Base-by-base conservation (phyloP, 2,329 filamentous ascomycete species). In the Pseudogymnoascus sp. region DNA sequence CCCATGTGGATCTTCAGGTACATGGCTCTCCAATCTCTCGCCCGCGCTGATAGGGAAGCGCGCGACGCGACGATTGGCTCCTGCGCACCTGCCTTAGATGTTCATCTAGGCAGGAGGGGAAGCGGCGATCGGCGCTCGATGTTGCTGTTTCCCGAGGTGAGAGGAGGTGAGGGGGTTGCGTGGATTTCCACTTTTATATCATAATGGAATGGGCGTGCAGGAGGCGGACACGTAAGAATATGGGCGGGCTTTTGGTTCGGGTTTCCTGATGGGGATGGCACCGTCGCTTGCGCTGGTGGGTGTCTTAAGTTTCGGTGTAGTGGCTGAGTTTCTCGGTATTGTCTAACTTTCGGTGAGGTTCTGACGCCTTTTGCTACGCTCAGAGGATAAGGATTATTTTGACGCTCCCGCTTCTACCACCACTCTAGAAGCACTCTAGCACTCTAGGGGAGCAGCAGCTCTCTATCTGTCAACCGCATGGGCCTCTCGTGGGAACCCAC, bases 1-100 rank as follows among this genome's bases (percentile, higher is more conserved):
- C 17, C 44, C 44, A 55, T 55, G 44, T 55, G 44, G 44, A 55
- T 55, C 44, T 55, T 55, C 44, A 55, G 44, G 44, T 55, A 55
- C 44, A 17, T 55, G 9, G 12, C 21, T 13, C 27, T 33, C 44
- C 44, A 55, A 55, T 55, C 44, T 33, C 33, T 55, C 27, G 27
- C 27, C 0, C 4, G 29, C n/a, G 44, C 44, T 55, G 44, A 55
- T 55, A 55, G 44, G 44, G 44, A 55, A 55, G n/a, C 27, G 44
- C 27, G 5, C 5, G 4, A 1, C 12, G 9, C 27, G 31, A n/a
- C 27, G 27, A 55, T 55, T 55, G 44, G 44, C 3, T 21, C 21
- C 41, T 5, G 21, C 41, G 41, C 21, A 10, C 10, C 7, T 44
- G 21, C 41, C 21, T 21, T 55, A 31, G n/a, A 6, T 55, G 44